Evolutionary conservation across 768 basidiomycete species (phyloP).

Genomic region (Agrocybe chaxingu): DNA sequence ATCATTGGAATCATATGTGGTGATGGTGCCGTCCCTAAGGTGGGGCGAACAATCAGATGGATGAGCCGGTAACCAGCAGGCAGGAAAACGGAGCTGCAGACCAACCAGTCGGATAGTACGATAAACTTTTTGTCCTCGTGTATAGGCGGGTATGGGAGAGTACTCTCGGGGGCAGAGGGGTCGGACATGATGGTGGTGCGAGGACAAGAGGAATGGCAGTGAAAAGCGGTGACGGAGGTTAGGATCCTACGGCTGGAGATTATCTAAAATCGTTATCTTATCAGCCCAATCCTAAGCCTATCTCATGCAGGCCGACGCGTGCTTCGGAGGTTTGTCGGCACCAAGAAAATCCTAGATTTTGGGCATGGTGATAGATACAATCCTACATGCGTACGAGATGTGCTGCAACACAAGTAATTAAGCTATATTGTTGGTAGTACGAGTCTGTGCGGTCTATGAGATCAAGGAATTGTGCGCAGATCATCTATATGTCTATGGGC

Average conservation of each 20-base stretch:
- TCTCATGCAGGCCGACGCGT: neutral
- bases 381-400: neutral
- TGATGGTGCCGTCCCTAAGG: conserved; percentile 89
- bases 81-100: conserved; percentile 14
- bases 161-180: conserved; percentile 47
- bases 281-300: conserved; percentile 4
- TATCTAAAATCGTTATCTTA: conserved; percentile 7
- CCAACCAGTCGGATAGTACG: conserved; percentile 88
- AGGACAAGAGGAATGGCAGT: neutral
- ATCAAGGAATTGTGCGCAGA: no score
- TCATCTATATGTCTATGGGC: neutral
- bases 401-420: conserved; percentile 5
- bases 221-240: neutral
- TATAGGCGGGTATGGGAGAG: conserved; percentile 77
- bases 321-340: no score
- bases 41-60: conserved; percentile 2
- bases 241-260: neutral
- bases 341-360: neutral
- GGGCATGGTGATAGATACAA: neutral
- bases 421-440: neutral
- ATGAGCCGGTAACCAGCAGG: conserved; percentile 1
- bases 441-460: neutral
- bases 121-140: conserved; percentile 81
- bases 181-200: conserved; percentile 24
- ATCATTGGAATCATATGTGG: conserved; percentile 89